Percentiles rank a stretch among this genome's conserved stretches.
Evolutionary conservation across 78 protist genomes (phyloP).

Genomic region (Speleostelium caveatum): DNA sequence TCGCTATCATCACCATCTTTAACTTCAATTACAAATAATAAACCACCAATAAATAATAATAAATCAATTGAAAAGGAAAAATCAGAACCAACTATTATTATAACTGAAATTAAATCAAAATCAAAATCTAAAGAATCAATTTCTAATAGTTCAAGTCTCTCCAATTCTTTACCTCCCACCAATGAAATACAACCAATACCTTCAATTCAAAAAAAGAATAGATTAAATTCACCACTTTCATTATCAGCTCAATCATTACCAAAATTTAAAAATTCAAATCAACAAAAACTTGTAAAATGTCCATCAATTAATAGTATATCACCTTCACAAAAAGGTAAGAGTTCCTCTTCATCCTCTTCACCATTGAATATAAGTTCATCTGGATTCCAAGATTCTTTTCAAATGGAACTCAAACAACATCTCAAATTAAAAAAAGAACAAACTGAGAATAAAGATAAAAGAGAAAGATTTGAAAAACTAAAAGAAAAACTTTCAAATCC

Average conservation of each 20-base stretch:
- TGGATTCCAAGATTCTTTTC: constrained; percentile 22
- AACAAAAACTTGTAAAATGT: constrained; percentile 1
- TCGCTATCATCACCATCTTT: background rate
- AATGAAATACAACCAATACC: too few species aligned
- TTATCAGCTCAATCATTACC: constrained; percentile 23
- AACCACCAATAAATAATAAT: background rate
- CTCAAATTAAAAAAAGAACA: constrained; percentile 29
- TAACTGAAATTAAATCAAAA: background rate
- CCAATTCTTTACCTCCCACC: too few species aligned
- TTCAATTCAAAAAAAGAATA: background rate
- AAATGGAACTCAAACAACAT: constrained; percentile 39
- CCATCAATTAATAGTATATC: constrained; percentile 5
- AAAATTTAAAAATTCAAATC: background rate
- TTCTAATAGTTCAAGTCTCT: too few species aligned
- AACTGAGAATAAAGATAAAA: background rate
- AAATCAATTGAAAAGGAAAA: background rate
- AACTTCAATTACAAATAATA: too few species aligned
- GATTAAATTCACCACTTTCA: background rate
- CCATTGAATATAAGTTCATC: background rate
- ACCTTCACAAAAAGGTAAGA: background rate
- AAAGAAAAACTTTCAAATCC: constrained; percentile 1
- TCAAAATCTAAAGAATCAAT: too few species aligned
- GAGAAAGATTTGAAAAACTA: constrained; percentile 7
- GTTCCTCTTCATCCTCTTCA: background rate
- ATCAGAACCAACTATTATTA: too few species aligned